Base-by-base conservation (phyloP, 176 grass and related monocot species). In the Oryza officinalis region DNA sequence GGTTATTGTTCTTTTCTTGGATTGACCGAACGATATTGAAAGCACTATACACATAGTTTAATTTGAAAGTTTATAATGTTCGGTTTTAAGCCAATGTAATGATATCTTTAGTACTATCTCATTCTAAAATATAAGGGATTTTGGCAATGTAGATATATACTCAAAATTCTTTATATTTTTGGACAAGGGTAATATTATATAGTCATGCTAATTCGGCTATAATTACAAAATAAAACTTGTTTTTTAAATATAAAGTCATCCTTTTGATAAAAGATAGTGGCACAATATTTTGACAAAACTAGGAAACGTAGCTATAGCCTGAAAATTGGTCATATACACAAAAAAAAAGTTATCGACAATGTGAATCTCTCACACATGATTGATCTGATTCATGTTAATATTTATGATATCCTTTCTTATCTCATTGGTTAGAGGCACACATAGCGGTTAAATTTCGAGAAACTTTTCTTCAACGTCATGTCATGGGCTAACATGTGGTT, bases 331-430 rank as follows among this genome's bases (percentile, higher is more conserved):
- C 10, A 38, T 38, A 35, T 46, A 1, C 12, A 31, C 4, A 0
- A 0, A 13, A 81, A 0, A 33, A 81, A 28, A 74, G 37, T 12
- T 23, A 66, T 12, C 22, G 35, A 67, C 66, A 78, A 0, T 26
- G 78, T 15, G 20, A 86, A 90, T 89, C 72, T 82, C 1, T 0
- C 45, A n/a, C 73, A 73, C 15, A 1, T 10, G n/a, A 20, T 67
- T 18, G 26, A 33, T 3, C 5, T 37, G 8, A 73, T 82, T 32
- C 2, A 0, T 0, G 8, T 6, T 35, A 84, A 46, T 86, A 47
- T 90, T 78, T 86, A 82, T 86, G 11, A 35, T 86, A 81, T 73
- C 67, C 15, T 60, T n/a, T 3, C 4, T 74, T 77, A 77, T 77
- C 67, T 2, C 11, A 2, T 32, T 3, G 1, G 1, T 27, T 26